Evolutionary conservation across 2,329 filamentous ascomycete genomes (phyloP), one percentile per base, ranked within the genome.

Genomic region (Helotiales sp.): DNA sequence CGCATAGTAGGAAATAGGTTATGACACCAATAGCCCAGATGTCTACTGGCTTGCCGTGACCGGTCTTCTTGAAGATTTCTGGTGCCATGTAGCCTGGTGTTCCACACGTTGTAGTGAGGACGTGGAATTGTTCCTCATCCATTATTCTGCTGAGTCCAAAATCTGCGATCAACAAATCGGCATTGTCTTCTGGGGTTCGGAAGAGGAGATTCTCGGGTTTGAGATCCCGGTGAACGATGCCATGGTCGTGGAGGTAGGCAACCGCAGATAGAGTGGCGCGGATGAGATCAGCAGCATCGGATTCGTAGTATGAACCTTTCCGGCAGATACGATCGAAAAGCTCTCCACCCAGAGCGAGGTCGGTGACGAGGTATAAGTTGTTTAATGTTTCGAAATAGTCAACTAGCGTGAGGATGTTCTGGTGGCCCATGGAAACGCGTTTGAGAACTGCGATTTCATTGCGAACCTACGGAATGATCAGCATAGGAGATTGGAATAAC

Each of bases 341-440:
- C 75, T 99, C 95, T 67, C 95, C 95, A 63, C 95, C 95, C 17
- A 98, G 86, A 17, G 95, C 95, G 30, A 99, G 88, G 71, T 99
- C 95, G 42, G 95, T 98, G 52, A 99, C 95, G 34, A 99, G 87
- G 74, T 99, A 99, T 65, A 99, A 83, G 76, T 99, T 99, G 78
- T 99, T 98, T 90, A 97, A 96, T 6, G 95, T 99, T 79, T 99
- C 95, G 72, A 99, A 99, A 76, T 98, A 99, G 78, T 99, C 95
- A 69, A 98, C 95, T 58, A 99, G 82, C 1, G 95, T 99, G 61
- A 99, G 79, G 72, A 99, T 98, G 72, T 99, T 99, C 74, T 95
- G 91, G 77, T 99, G 93, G 55, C 95, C 95, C 90, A 99, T 96
- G 1, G 93, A 98, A n/a, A 99, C 93, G 70, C 89, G 89, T 76